Percentiles rank a stretch among this genome's conserved stretches.
Conservation (phyloP, 331 rosid species). For the Quercus tomentella region DNA sequence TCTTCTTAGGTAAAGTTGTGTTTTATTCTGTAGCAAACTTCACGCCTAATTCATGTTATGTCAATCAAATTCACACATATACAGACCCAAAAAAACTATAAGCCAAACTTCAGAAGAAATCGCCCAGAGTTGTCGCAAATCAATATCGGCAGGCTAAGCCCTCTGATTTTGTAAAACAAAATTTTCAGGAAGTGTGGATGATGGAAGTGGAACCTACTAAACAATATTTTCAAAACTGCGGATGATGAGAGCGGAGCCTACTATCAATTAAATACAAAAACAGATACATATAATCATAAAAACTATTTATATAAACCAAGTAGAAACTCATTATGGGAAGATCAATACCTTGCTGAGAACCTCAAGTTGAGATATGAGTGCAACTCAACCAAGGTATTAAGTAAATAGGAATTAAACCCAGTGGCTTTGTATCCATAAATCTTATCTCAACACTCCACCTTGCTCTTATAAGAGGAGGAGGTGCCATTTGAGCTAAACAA, state of each 20-base stretch:
- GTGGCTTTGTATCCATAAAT: too few species aligned
- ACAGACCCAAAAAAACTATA: background rate
- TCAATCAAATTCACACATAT: background rate
- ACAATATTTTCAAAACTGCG: background rate
- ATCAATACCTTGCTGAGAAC: too few species aligned
- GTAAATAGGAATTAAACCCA: background rate
- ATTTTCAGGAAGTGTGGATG: background rate
- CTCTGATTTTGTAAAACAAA: background rate
- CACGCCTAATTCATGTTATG: background rate
- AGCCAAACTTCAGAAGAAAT: background rate
- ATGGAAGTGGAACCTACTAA: background rate
- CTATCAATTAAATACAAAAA: background rate
- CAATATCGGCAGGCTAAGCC: background rate
- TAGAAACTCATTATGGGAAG: background rate
- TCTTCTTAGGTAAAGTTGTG: background rate
- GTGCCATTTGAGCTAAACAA: too few species aligned
- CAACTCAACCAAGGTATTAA: background rate
- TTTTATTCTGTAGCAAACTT: background rate
- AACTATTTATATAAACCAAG: background rate
- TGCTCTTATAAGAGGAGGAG: too few species aligned
- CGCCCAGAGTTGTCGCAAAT: background rate
- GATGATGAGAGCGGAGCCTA: background rate
- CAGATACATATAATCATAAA: background rate
- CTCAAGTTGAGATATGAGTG: background rate
- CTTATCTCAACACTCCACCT: too few species aligned